Base-by-base conservation (phyloP, 106 monocot species). In the Dioscorea zingiberensis region DNA sequence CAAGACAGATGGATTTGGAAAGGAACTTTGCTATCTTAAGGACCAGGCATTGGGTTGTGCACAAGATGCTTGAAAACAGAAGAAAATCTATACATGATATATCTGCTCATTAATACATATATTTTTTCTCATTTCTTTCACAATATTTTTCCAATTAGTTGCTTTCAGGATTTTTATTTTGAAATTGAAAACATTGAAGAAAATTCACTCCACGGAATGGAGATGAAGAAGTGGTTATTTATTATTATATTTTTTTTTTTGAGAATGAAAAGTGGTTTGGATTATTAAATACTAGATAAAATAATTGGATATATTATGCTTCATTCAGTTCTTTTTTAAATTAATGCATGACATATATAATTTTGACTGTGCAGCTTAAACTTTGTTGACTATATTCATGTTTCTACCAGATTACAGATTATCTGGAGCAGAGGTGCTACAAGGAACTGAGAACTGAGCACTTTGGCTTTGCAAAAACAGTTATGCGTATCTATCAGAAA, bases 361-460 rank as follows among this genome's bases (percentile, higher is more conserved):
- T 2, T 21, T 19, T 44, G 46, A 22, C 10, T 66, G n/a, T 21
- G 51, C 4, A 15, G 27, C 25, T 60, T 30, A 54, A 25, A 44
- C 17, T 69, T 54, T 10, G 13, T 59, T 13, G 18, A 45, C 12
- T 47, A 19, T 4, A 6, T 44, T 28, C 13, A 25, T 71, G 4
- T 57, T 71, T 77, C 57, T 55, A 21, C 58, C 82, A 93, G 85
- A 93, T 93, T 47, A 83, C 93, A 71, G 65, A 44, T 74, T 95
- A 91, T 75, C 70, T 95, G 78, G 94, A 95, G 72, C 85, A 95
- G 70, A 87, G 72, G 55, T 95, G 79, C 68, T 95, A 95, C 81
- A 95, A 88, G 87, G 94, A 91, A 77, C 78, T 95, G 65, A 91
- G 94, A 76, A 71, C 29, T 21, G 91, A 95, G 78, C 84, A 67